These are phyloP conservation scores for Stagonosporopsis rhizophila DNA, from an alignment of 2,329 filamentous ascomycete genomes.

Conservation along the genomic window DNA sequence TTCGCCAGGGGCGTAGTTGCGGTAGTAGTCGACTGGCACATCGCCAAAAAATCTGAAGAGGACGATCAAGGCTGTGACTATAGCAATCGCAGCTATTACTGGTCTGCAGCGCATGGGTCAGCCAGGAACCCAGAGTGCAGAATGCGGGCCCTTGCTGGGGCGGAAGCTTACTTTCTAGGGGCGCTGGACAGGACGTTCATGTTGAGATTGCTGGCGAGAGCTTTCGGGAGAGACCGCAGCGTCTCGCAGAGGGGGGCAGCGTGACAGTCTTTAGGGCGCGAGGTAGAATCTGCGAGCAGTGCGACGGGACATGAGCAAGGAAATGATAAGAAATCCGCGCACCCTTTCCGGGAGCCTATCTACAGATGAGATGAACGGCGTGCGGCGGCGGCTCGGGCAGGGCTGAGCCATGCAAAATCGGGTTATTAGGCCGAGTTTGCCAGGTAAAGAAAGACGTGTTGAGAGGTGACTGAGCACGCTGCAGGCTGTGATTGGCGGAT, in stretches of 20 bases:
- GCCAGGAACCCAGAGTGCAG: background rate
- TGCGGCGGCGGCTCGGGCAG: conserved; percentile 8
- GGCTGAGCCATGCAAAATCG: conserved; percentile 11
- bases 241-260: conserved; percentile 5
- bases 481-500: background rate
- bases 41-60: conserved; percentile 37
- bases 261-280: conserved; percentile 3
- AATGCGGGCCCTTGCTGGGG: background rate
- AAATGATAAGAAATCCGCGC: conserved; percentile 12
- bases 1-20: conserved; percentile 33
- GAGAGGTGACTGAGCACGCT: conserved; percentile 4
- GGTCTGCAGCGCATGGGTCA: conserved; percentile 20
- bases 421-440: conserved; percentile 12
- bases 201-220: conserved; percentile 4
- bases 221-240: conserved; percentile 10
- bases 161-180: conserved; percentile 9
- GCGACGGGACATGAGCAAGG: conserved; percentile 15
- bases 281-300: background rate
- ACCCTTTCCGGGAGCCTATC: conserved; percentile 16
- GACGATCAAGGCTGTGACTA: conserved; percentile 30
- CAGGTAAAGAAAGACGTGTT: background rate
- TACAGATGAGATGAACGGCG: conserved; percentile 15
- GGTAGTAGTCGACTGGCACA: conserved; percentile 35
- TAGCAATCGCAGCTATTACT: conserved; percentile 29
- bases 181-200: conserved; percentile 14